Percentiles rank a stretch among this genome's conserved stretches.
These are phyloP conservation scores for Fusarium dimerum DNA, from an alignment of 2,329 filamentous ascomycete genomes.

Conservation along the genomic window DNA sequence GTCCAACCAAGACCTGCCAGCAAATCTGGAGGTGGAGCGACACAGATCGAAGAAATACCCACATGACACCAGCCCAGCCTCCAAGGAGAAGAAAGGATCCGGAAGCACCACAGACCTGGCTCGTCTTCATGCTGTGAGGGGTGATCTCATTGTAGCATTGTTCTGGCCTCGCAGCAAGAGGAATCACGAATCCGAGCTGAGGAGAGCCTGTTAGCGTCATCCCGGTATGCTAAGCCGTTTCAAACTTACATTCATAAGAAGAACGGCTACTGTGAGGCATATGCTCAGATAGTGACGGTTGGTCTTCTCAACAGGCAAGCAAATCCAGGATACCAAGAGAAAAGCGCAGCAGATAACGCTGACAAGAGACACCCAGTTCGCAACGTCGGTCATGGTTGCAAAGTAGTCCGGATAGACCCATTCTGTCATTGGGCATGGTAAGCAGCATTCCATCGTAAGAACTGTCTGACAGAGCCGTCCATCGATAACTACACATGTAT, in stretches of 20 bases:
- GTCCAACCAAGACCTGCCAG: conserved; percentile 90
- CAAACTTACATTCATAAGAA: conserved; percentile 76
- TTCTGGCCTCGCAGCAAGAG: conserved; percentile 73
- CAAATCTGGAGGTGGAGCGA: conserved; percentile 97
- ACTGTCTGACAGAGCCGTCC: conserved; percentile 56
- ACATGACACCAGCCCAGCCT: conserved; percentile 81
- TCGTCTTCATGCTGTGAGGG: conserved; percentile 86
- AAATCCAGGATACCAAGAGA: conserved; percentile 75
- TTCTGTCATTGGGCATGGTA: conserved; percentile 85
- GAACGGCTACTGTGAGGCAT: conserved; percentile 74
- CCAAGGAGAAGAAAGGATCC: conserved; percentile 85
- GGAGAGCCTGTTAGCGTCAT: conserved; percentile 19
- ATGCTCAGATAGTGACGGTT: conserved; percentile 92
- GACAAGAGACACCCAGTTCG: conserved; percentile 82
- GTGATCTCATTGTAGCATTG: conserved; percentile 91
- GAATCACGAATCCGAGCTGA: conserved; percentile 87
- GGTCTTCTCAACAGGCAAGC: conserved; percentile 84
- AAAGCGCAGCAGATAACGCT: conserved; percentile 73
- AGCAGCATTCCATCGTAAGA: conserved; percentile 66
- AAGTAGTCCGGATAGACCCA: conserved; percentile 70
- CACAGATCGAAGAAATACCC: conserved; percentile 87
- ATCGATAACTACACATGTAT: conserved; percentile 48
- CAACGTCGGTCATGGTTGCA: conserved; percentile 58
- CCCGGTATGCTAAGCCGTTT: background rate
- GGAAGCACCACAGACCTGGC: conserved; percentile 80